Evolutionary conservation across 768 basidiomycete genomes (phyloP), one percentile per base, ranked within the genome.

Genomic region (Lactifluus volemus): DNA sequence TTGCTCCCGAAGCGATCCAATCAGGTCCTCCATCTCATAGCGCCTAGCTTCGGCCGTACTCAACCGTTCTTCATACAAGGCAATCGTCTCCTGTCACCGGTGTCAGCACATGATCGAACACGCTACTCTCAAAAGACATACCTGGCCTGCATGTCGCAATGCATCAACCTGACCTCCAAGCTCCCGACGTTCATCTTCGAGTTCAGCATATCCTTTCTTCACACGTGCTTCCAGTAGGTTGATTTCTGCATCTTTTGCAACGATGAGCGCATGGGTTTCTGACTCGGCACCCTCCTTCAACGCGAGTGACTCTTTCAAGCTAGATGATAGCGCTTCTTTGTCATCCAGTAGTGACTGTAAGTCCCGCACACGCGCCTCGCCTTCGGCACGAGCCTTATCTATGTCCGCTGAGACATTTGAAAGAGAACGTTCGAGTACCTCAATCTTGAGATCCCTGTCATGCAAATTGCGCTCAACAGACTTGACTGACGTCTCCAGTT

Each of bases 1-100:
- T 63, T 79, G 77, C 32, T 80, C 79, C 68, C 92, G 85, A 8
- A 92, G 74, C 0, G 74, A 68, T 11, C 80, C 73, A 53, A 89
- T 75, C 38, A 77, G 78, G 50, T 83, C 80, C 67, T 95, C 90
- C 61, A 89, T 77, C 66, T 95, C 92, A 67, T 91, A 90, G 49
- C 87, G 82, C 64, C 82, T 80, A 14, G 77, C 76, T 67, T 94
- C 89, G 21, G 84, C 80, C 1, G 78, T 78, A 59, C 82, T 87
- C 5, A 96, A 76, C 41, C 86, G 84, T 69, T 94, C 92, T 74
- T 99, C 96, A 69, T 98, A 98, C 11, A 97, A 78, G 19, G 91
- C 90, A 61, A 97, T 97, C 0, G 94, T 92, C 83, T 93, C 92
- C 90, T 94, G 68, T 30, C 29, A 51, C 49, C 12, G 59, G 56